Percentiles rank a stretch among this genome's conserved stretches.
Evolutionary conservation across 129 eudicot genomes (phyloP).

Genomic region (Flaveria brownii): DNA sequence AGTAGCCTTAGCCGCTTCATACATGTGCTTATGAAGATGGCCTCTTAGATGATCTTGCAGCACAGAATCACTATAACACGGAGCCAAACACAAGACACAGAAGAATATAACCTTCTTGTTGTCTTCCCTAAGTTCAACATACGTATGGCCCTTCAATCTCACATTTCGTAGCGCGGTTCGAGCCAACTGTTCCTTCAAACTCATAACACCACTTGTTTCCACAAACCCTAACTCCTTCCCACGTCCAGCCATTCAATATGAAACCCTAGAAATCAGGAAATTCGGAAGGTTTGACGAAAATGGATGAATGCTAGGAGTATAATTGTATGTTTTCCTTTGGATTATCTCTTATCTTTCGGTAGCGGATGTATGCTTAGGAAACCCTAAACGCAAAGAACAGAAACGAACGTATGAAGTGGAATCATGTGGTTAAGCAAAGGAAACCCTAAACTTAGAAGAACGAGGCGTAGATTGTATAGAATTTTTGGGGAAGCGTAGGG

Average conservation of each 20-base stretch:
- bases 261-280: constrained; percentile 12
- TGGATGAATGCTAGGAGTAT: background rate
- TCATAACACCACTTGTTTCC: constrained; percentile 30
- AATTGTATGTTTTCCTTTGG: too few relatives aligned
- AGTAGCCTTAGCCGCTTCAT: constrained; percentile 70
- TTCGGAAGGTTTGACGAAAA: constrained; percentile 7
- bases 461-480: constrained; percentile 55
- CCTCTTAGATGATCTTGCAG: constrained; percentile 80
- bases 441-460: constrained; percentile 64
- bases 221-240: constrained; percentile 59
- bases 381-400: background rate
- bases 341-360: too few relatives aligned
- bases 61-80: constrained; percentile 73
- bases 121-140: constrained; percentile 84
- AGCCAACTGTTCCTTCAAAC: constrained; percentile 65
- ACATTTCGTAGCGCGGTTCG: constrained; percentile 60
- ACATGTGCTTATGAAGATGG: constrained; percentile 59
- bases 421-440: constrained; percentile 3
- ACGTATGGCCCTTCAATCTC: constrained; percentile 70
- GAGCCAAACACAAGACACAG: constrained; percentile 77
- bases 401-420: background rate
- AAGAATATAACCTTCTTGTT: constrained; percentile 74
- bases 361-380: too few relatives aligned
- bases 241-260: constrained; percentile 43
- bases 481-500: constrained; percentile 43